phyloP scores from a whole-genome alignment of 176 grass and related monocot genomes.

The Avena sativa region DNA sequence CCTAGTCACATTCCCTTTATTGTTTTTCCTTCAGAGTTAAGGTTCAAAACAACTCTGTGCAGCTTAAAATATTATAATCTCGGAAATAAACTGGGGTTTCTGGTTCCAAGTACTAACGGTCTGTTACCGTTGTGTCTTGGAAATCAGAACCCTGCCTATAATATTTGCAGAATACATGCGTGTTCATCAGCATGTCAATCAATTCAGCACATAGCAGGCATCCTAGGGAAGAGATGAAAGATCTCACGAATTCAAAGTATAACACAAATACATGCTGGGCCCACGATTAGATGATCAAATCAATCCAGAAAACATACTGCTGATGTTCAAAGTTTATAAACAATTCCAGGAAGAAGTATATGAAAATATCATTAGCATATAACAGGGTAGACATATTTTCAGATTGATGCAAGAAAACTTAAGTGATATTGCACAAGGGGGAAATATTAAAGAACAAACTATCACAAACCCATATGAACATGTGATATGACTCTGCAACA shows the following conservation, averaged over 20 bases:
- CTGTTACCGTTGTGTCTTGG: background rate
- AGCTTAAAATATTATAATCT: slow-evolving; percentile 29
- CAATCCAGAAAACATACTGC: slow-evolving; percentile 8
- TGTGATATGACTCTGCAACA: background rate
- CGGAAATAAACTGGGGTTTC: background rate
- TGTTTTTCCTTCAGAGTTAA: slow-evolving; percentile 14
- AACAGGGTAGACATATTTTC: slow-evolving; percentile 31
- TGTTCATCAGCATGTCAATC: slow-evolving; percentile 7
- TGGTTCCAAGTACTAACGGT: background rate
- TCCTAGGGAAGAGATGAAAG: slow-evolving; percentile 21
- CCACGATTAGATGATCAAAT: slow-evolving; percentile 24
- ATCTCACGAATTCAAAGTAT: slow-evolving; percentile 24
- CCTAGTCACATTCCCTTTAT: slow-evolving; percentile 15
- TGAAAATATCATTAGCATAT: slow-evolving; percentile 18
- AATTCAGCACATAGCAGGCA: slow-evolving; percentile 27
- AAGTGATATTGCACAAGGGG: background rate
- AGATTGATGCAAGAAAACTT: slow-evolving; percentile 22
- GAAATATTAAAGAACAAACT: slow-evolving; percentile 3
- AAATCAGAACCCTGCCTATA: background rate
- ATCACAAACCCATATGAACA: slow-evolving; percentile 6
- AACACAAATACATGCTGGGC: slow-evolving; percentile 10
- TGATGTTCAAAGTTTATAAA: background rate
- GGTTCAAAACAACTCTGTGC: background rate
- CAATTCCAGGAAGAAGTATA: background rate
- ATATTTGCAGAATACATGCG: background rate